Base-by-base conservation (phyloP, 2,329 filamentous ascomycete genomes). In the Dothideomycetidae sp. region DNA sequence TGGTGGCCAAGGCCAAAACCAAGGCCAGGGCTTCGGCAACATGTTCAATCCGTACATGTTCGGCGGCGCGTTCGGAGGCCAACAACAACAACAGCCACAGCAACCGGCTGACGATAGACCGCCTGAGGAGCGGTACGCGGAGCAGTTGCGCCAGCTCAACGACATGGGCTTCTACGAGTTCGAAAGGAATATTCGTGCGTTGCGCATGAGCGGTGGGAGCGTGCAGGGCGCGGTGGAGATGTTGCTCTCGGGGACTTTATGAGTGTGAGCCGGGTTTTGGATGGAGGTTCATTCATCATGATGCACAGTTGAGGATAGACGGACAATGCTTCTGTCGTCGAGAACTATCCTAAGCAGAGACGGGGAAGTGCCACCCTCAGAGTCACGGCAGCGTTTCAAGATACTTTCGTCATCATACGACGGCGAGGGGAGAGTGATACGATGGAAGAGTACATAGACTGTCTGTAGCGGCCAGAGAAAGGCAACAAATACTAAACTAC, bases 101-200 rank as follows among this genome's bases (percentile, higher is more conserved):
- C 21, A 26, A n/a, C 80, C 84, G 4, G 60, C 70, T 2, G 90
- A 98, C 60, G 93, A 70, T 52, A 72, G 88, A 44, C 86, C 90
- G 3, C 88, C 90, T 0, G 90, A 98, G 65, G 90, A 96, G 60
- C 69, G 83, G 42, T 98, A 93, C 50, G 85, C 81, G 3, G 77
- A 82, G 19, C 88, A 98, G 60, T 66, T 98, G 34, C 70, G 84
- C 42, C 85, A 96, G 61, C 64, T 98, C 44, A 98, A 98, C 57
- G 90, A 96, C 47, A 98, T 98, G 90, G 90, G 90, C 3, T 98
- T 98, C 62, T 93, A 76, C 55, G 86, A 98, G 54, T 98, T 96
- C 53, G 88, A 98, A 36, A 67, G 81, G 48, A 98, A 98, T 50
- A 75, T 98, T 19, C 76, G 81, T 39, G 90, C 90, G 4, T 63